Evolutionary conservation across 2,329 filamentous ascomycete species (phyloP), one percentile per base, ranked within the genome.

Genomic region (Aspergillus quadrilineatus): DNA sequence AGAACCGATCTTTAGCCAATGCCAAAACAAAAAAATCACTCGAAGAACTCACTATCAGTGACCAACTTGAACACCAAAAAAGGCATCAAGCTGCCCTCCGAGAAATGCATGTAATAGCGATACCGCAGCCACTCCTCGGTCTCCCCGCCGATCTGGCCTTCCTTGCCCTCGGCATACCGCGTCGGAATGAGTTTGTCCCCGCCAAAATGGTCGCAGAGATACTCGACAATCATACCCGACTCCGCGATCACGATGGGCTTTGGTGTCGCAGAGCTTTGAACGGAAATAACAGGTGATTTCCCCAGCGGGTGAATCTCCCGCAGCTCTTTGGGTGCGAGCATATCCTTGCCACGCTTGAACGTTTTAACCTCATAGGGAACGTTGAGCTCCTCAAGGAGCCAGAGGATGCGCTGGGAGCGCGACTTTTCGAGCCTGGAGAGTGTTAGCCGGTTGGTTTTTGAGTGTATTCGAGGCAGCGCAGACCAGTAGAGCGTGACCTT

Each of bases 311-410:
- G 91, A 37, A 96, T 76, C 61, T 90, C 80, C 67, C 89, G 87
- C 45, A 97, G 82, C 66, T 89, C 88, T 0, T 85, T 78, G 3
- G 90, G 90, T 1, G 92, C 92, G n/a, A 89, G 79, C 64, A 79
- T 82, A 54, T 87, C 82, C 56, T 74, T 66, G 39, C 72, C 71
- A 37, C 92, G 87, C 72, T 90, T 90, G 80, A 89, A 94, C 53
- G 88, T 81, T 67, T 93, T 85, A 56, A 97, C 76, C 60, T 92
- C 85, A 75, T 96, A 96, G 29, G 87, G 82, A 34, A 96, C 73
- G 43, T 88, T 82, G 60, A 94, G 85, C 73, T 93, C 90, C 71
- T 94, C 89, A 43, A 96, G 83, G 6, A 96, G 85, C 89, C 90
- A 96, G 44, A 94, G 78, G 57, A 93, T 88, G 60, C 90, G 86